These are phyloP conservation scores for Stramenopiles sp. DNA, from an alignment of 352 stramenopile genomes.

Conservation along the genomic window DNA sequence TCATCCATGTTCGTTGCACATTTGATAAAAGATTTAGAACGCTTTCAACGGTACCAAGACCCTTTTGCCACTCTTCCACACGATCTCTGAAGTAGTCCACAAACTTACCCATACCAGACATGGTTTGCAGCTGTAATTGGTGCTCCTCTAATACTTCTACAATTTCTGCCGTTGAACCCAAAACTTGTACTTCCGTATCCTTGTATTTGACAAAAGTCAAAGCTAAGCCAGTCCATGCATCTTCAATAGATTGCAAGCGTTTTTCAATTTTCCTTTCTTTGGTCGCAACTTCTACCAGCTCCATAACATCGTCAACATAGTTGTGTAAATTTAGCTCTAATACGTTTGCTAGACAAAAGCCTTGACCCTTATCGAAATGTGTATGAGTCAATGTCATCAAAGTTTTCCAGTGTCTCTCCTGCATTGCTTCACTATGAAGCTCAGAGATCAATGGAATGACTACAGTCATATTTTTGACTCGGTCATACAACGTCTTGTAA, in stretches of 20 bases:
- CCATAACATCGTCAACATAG: conserved; percentile 74
- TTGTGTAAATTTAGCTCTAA: conserved; percentile 67
- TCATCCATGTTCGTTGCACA: conserved; percentile 69
- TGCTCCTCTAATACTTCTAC: conserved; percentile 81
- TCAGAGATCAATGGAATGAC: conserved; percentile 67
- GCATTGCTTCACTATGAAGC: conserved; percentile 57
- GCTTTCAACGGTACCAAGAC: conserved; percentile 67
- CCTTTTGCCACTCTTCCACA: conserved; percentile 77
- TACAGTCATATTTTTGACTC: conserved; percentile 67
- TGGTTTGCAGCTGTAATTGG: conserved; percentile 79
- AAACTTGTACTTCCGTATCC: conserved; percentile 58
- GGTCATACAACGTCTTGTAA: conserved; percentile 64
- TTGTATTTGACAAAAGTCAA: conserved; percentile 75
- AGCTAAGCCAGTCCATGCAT: conserved; percentile 58
- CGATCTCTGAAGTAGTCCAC: conserved; percentile 81
- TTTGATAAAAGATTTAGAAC: conserved; percentile 74
- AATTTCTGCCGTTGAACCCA: conserved; percentile 66
- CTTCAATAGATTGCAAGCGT: conserved; percentile 72
- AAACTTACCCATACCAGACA: conserved; percentile 85
- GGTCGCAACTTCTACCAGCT: conserved; percentile 75
- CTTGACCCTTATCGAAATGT: conserved; percentile 46
- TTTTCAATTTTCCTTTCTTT: conserved; percentile 94
- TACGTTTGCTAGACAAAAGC: conserved; percentile 67
- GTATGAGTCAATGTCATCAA: conserved; percentile 57
- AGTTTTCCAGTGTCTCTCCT: conserved; percentile 61